phyloP scores from a whole-genome alignment of 148 eudicot genomes.

The Beta vulgaris region DNA sequence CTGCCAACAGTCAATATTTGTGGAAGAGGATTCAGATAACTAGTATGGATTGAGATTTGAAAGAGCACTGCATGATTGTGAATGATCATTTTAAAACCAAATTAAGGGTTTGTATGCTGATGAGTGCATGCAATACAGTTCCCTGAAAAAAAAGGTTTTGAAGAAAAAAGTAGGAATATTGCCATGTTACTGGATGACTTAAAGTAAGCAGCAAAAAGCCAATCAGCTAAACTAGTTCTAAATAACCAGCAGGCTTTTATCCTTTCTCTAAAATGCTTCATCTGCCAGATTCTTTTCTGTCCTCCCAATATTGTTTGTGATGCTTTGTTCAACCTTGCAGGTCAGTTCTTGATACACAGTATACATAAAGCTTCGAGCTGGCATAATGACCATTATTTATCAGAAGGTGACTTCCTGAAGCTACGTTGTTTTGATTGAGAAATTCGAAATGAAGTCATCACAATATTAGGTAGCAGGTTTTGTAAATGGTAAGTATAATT shows the following conservation, averaged over 20 bases:
- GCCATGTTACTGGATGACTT: background rate
- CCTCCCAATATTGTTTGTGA: constrained; percentile 14
- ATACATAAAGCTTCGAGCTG: constrained; percentile 78
- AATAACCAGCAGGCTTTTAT: background rate
- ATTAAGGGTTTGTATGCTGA: too few relatives aligned
- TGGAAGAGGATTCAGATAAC: too few relatives aligned
- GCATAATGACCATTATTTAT: constrained; percentile 80
- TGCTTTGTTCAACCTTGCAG: constrained; percentile 45
- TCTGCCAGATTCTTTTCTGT: background rate
- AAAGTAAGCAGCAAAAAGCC: background rate
- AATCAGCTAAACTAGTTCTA: background rate
- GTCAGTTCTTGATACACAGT: constrained; percentile 93
- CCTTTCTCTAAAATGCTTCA: too few relatives aligned
- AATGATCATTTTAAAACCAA: too few relatives aligned
- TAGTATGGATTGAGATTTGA: too few relatives aligned
- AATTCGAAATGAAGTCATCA: background rate
- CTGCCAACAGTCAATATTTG: too few relatives aligned
- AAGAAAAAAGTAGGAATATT: too few relatives aligned
- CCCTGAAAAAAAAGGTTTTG: too few relatives aligned
- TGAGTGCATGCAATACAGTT: too few relatives aligned
- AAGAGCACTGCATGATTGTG: too few relatives aligned
- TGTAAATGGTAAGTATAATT: too few relatives aligned
- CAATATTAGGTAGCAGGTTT: background rate
- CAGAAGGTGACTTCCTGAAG: constrained; percentile 50
- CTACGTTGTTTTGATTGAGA: background rate